A percentile compares a stretch with the other conserved stretches of the same genome.
phyloP scores from a whole-genome alignment of 169 alveolate species.

The Toxoplasma gondii region DNA sequence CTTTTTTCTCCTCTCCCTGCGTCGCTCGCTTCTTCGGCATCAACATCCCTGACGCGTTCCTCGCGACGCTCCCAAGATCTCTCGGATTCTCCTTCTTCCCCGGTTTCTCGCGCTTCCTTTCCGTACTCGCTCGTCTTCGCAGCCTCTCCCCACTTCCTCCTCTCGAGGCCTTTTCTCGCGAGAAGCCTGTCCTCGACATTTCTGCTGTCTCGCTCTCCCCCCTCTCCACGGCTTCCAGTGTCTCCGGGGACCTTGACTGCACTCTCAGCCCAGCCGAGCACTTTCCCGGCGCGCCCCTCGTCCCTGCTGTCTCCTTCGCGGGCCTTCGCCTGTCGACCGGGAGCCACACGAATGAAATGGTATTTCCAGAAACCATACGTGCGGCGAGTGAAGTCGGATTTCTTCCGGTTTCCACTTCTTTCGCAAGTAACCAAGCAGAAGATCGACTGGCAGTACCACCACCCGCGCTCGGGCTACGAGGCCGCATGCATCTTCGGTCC shows the following conservation, averaged over 20 bases:
- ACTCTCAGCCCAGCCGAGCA: too few relatives aligned
- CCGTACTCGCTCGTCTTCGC: neutral
- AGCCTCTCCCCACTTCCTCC: neutral
- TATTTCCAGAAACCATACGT: neutral
- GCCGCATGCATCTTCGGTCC: neutral
- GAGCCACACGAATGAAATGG: slow-evolving; percentile 58
- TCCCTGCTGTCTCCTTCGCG: neutral
- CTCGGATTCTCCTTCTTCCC: neutral
- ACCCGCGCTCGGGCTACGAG: slow-evolving; percentile 73
- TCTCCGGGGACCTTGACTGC: neutral
- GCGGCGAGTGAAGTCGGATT: slow-evolving; percentile 16
- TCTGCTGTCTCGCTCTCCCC: neutral
- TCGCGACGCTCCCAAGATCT: too few relatives aligned
- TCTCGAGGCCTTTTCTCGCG: neutral
- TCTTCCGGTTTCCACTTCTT: slow-evolving; percentile 5
- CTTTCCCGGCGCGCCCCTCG: neutral
- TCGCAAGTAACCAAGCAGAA: neutral
- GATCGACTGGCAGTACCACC: slow-evolving; percentile 74
- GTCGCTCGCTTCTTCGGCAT: neutral
- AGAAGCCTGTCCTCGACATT: neutral
- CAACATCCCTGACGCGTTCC: too few relatives aligned
- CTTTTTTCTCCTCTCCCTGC: neutral
- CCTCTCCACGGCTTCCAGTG: neutral
- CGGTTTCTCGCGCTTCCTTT: neutral
- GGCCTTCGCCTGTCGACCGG: slow-evolving; percentile 35